phyloP scores from a whole-genome alignment of 2,329 filamentous ascomycete species.

The Aspergillus fumigatiaffinis region DNA sequence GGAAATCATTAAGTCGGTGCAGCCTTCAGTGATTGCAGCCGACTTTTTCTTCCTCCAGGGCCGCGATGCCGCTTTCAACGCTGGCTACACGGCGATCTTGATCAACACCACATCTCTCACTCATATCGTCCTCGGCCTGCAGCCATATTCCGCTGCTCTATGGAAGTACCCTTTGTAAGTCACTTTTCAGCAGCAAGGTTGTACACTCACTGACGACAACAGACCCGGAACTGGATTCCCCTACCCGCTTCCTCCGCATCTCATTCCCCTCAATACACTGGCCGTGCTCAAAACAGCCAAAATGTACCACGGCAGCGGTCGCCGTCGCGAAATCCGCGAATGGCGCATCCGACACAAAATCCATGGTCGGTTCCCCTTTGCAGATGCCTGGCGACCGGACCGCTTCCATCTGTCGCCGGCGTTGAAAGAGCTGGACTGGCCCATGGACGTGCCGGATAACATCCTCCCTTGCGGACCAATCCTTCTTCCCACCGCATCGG shows the following conservation, averaged over 20 bases:
- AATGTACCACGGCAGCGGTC: constrained; percentile 23
- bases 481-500: constrained; percentile 29
- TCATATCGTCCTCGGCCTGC: constrained; percentile 38
- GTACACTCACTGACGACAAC: too few species aligned
- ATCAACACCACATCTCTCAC: constrained; percentile 46
- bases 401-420: constrained; percentile 27
- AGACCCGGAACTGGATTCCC: constrained; percentile 44
- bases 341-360: constrained; percentile 25
- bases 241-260: constrained; percentile 45
- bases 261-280: constrained; percentile 43
- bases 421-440: constrained; percentile 40
- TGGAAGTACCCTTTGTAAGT: constrained; percentile 37
- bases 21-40: constrained; percentile 41
- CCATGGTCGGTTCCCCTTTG: constrained; percentile 24
- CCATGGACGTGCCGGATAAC: constrained; percentile 36
- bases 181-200: too few species aligned
- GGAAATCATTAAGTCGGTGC: constrained; percentile 35
- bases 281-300: constrained; percentile 27
- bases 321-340: constrained; percentile 19
- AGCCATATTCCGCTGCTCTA: constrained; percentile 32
- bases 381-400: constrained; percentile 23
- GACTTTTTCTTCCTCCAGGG: constrained; percentile 45
- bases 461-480: constrained; percentile 49
- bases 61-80: constrained; percentile 40
- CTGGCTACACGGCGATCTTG: constrained; percentile 32